These are phyloP conservation scores for Reutealis trisperma DNA, from an alignment of 345 rosid species.

Conservation along the genomic window DNA sequence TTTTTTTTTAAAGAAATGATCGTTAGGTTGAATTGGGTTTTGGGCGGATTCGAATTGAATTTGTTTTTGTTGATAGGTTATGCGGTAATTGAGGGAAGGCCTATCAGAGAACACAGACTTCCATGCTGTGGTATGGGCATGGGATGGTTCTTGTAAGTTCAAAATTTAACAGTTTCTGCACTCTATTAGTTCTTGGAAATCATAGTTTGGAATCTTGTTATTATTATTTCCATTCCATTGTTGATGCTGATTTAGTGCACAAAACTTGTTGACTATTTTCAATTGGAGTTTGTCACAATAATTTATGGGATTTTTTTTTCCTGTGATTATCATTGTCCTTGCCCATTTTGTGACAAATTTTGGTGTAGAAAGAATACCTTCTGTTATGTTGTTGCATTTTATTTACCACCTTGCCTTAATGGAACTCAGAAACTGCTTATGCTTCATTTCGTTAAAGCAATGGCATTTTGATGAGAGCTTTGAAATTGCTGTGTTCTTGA, in stretches of 20 bases:
- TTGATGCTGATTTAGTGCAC: no score
- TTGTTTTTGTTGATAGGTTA: conserved; percentile 47
- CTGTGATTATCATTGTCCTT: background rate
- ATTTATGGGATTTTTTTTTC: background rate
- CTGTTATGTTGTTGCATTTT: background rate
- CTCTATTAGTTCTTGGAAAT: background rate
- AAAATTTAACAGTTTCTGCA: background rate
- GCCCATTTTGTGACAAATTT: background rate
- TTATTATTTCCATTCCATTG: no score
- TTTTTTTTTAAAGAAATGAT: background rate
- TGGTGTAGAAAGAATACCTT: background rate
- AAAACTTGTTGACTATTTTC: no score
- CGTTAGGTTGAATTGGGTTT: background rate
- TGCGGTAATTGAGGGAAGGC: conserved; percentile 52
- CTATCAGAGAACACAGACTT: conserved; percentile 48
- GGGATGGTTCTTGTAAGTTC: conserved; percentile 90
- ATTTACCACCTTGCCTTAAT: background rate
- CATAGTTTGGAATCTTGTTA: no score
- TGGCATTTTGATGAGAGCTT: background rate
- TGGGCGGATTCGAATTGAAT: background rate
- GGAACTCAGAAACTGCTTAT: background rate
- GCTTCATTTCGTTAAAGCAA: background rate
- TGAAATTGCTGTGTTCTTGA: background rate
- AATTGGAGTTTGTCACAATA: no score
- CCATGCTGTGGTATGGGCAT: conserved; percentile 87